A percentile compares a stretch with the other conserved stretches of the same genome.
These are phyloP conservation scores for Apiospora malaysiana DNA, from an alignment of 2,329 filamentous ascomycete genomes.

Conservation along the genomic window DNA sequence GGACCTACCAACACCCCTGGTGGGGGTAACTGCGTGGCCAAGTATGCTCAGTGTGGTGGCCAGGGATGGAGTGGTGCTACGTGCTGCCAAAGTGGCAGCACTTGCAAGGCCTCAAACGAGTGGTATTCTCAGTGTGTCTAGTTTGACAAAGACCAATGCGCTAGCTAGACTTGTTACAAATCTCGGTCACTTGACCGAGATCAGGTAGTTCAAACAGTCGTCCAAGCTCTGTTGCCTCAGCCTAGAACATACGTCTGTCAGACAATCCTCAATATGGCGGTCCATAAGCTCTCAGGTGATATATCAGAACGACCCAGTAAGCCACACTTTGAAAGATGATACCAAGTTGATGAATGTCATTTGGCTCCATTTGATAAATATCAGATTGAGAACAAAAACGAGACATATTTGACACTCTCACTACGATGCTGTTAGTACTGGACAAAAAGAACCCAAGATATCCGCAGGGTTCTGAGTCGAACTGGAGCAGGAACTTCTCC, in stretches of 20 bases:
- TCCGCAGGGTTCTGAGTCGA: not conserved
- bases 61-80: constrained; percentile 10
- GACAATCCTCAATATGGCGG: too few species aligned
- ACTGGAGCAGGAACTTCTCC: not conserved
- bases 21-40: not conserved
- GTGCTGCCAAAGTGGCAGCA: constrained; percentile 17
- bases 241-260: too few species aligned
- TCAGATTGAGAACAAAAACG: not conserved
- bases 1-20: not conserved
- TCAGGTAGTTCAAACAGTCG: too few species aligned
- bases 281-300: too few species aligned
- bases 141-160: not conserved
- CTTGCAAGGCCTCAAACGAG: constrained; percentile 16
- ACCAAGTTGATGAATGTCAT: too few species aligned
- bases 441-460: not conserved
- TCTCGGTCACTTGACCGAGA: too few species aligned
- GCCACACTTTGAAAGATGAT: too few species aligned
- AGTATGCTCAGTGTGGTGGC: constrained; percentile 11
- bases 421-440: fast-evolving
- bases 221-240: too few species aligned
- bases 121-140: constrained; percentile 6
- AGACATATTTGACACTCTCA: not conserved
- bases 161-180: too few species aligned
- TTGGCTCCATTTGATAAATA: too few species aligned
- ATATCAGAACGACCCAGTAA: too few species aligned